Evolutionary conservation across 2,329 filamentous ascomycete species (phyloP), one percentile per base, ranked within the genome.

Genomic region (Arthrobotrys entomopaga): DNA sequence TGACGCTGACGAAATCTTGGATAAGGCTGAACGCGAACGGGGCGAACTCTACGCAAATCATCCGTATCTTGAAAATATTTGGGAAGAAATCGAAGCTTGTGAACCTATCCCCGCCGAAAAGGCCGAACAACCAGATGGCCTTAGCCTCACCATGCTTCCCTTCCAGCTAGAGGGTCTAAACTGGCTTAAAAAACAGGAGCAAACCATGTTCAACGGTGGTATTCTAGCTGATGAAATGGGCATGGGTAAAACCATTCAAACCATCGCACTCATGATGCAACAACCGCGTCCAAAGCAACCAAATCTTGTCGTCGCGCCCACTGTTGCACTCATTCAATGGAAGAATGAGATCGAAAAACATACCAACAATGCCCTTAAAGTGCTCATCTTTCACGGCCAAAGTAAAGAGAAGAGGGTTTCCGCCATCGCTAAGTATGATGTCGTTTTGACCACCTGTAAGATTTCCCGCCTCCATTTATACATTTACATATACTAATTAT

Each of bases 141-240:
- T 99, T 77, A 91, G 87, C 59, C 90, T 94, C 43, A 89, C 89
- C 65, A 85, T 99, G 76, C 97, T 99, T 81, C 89, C 90, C 0
- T 99, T 98, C 80, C 95, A 99, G 80, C 88, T 97, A 3, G 91
- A 97, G 82, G 95, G 95, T 3, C 84, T 99, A 43, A 89, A 92
- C 58, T 99, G 95, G 95, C 96, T 99, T 92, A 88, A 87, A 74
- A 89, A 87, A 65, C 96, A 98, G 86, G 95, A 99, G 81, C 84
- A 91, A 82, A 90, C 88, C 0, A 83, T 90, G 43, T 98, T 93
- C 86, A 91, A 89, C 79, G 95, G 95, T 16, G 95, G 95, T 13
- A 85, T 99, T 1, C 86, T 99, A 1, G 95, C 95, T 71, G 95
- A 99, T 78, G 95, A 99, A 82, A 99, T 99, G 95, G 95, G 95